phyloP scores from a whole-genome alignment of 1,139 yeast species.

The Debaryomyces robertsiae region DNA sequence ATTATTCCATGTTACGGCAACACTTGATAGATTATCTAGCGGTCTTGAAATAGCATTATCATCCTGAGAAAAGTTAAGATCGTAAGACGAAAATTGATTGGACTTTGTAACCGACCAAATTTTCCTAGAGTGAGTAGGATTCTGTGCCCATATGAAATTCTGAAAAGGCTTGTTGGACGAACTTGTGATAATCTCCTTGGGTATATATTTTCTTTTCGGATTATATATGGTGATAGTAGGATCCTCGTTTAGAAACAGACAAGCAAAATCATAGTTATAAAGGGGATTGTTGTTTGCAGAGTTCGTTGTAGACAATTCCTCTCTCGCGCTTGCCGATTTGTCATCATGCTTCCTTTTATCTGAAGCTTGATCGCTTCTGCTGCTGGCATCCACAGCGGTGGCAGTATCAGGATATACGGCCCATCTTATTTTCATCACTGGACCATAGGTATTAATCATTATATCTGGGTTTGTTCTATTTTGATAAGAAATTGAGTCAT shows the following conservation, averaged over 20 bases:
- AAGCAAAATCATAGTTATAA: constrained; percentile 67
- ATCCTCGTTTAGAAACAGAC: constrained; percentile 77
- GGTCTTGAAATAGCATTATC: constrained; percentile 47
- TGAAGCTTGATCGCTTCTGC: neutral
- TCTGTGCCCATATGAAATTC: constrained; percentile 47
- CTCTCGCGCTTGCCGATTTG: constrained; percentile 28
- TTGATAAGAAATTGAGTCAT: constrained; percentile 33
- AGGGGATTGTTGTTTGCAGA: constrained; percentile 21
- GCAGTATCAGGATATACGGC: constrained; percentile 32
- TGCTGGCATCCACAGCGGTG: neutral
- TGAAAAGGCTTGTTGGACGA: constrained; percentile 49
- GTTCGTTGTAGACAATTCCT: constrained; percentile 24
- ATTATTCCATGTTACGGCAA: constrained; percentile 59
- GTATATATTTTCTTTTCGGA: constrained; percentile 71
- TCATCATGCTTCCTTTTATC: constrained; percentile 17
- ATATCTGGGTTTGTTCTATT: constrained; percentile 62
- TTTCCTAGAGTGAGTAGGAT: constrained; percentile 25
- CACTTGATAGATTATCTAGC: constrained; percentile 54
- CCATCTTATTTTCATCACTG: constrained; percentile 77
- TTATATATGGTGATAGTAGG: constrained; percentile 74
- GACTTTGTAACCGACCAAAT: constrained; percentile 52
- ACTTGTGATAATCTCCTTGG: constrained; percentile 65
- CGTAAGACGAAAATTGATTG: constrained; percentile 54
- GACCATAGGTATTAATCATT: constrained; percentile 74
- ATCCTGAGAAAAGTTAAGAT: constrained; percentile 38